Evolutionary conservation across 108 stramenopile genomes (phyloP), one percentile per base, ranked within the genome.

Genomic region (Skeletonema marinoi): DNA sequence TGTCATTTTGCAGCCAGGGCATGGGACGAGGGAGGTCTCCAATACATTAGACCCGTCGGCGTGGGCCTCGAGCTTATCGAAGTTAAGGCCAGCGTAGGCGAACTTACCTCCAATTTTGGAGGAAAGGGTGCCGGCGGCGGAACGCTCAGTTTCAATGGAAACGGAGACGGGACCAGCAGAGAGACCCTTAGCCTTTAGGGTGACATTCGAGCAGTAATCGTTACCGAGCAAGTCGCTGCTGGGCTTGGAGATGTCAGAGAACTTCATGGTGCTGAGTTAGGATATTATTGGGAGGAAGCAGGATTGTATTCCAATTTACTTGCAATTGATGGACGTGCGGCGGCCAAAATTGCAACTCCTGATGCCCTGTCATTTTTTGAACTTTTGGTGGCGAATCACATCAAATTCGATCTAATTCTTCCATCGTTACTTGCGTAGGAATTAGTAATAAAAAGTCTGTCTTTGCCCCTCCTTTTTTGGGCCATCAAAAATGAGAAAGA

Each of bases 101-200:
- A 96, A 96, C 79, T 96, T 96, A 69, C 87, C 89, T 35, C 92
- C 92, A 80, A 96, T 71, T 80, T 96, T 96, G 70, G 95, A 93
- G 16, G 90, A 71, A 56, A 93, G 88, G 12, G 89, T 87, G 63
- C 92, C 95, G 11, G 81, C 78, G 46, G 79, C 74, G 42, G 88
- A 92, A 56, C 92, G 87, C 62, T 84, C 88, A 39, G 96, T 96
- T 81, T 96, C 96, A 80, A 93, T 88, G 64, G 92, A 94, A 54
- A 94, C 91, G 17, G 85, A 89, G 38, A 96, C 86, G 33, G 96
- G 93, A 19, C 96, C 96, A 70, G 96, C 96, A 31, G 68, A 56
- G 25, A 56, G 82, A 68, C 88, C 86, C 89, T 96, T 96, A 75
- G 88, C 88, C 82, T 96, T 96, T 62, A 93, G 84, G n/a, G 88